Evolutionary conservation across 2,329 filamentous ascomycete species (phyloP).

Genomic region (Aspergillus sp.): DNA sequence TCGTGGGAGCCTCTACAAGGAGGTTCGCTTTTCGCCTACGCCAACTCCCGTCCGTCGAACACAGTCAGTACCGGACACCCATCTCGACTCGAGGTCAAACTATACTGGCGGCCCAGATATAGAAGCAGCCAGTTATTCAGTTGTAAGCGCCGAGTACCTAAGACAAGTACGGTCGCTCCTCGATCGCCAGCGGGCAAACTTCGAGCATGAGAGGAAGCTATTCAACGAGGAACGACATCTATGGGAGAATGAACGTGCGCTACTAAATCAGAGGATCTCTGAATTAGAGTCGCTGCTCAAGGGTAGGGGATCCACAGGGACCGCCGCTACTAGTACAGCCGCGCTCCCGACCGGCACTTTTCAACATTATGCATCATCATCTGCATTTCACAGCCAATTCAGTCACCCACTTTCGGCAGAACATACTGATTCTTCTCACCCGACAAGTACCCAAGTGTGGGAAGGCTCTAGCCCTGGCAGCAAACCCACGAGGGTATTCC

Average conservation of each 20-base stretch:
- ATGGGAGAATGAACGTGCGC: slow-evolving; percentile 47
- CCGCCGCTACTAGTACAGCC: slow-evolving; percentile 14
- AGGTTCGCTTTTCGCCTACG: slow-evolving; percentile 46
- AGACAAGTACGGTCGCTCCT: slow-evolving; percentile 45
- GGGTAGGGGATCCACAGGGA: slow-evolving; percentile 15
- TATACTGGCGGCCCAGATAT: slow-evolving; percentile 25
- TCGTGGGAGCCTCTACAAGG: slow-evolving; percentile 42
- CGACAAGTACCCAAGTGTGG: slow-evolving; percentile 41
- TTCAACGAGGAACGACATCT: slow-evolving; percentile 48
- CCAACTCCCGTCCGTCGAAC: slow-evolving; percentile 39
- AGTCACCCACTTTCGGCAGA: slow-evolving; percentile 12
- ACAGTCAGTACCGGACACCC: slow-evolving; percentile 42
- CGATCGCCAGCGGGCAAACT: slow-evolving; percentile 40
- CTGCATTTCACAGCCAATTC: slow-evolving; percentile 18
- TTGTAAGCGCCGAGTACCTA: slow-evolving; percentile 41
- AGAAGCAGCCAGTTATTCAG: slow-evolving; percentile 22
- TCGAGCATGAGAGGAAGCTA: slow-evolving; percentile 43
- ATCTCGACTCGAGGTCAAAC: slow-evolving; percentile 33
- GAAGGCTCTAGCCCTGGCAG: slow-evolving; percentile 44
- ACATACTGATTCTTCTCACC: slow-evolving; percentile 7
- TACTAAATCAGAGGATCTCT: slow-evolving; percentile 45
- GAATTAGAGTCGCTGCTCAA: slow-evolving; percentile 43
- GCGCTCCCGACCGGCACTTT: slow-evolving; percentile 11
- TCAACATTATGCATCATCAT: slow-evolving; percentile 6
- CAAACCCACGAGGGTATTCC: slow-evolving; percentile 48